These are phyloP conservation scores for Carallia brachiata DNA, from an alignment of 345 rosid species.

Conservation along the genomic window DNA sequence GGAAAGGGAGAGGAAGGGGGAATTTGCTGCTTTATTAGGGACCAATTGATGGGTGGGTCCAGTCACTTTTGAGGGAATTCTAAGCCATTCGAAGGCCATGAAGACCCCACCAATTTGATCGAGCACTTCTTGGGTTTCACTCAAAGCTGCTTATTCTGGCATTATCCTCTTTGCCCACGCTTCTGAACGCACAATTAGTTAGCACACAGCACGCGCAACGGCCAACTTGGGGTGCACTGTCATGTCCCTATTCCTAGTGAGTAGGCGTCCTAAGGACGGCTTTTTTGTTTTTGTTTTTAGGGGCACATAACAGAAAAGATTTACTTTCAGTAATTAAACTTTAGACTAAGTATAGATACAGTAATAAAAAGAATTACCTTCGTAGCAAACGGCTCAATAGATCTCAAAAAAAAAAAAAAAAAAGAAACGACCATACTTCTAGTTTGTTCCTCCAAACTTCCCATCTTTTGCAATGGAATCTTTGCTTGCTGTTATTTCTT, in stretches of 20 bases:
- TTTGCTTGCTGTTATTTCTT: not conserved
- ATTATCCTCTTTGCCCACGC: not conserved
- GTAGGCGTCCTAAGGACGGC: not conserved
- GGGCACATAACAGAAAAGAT: no score
- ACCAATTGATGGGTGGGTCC: not conserved
- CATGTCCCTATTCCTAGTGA: not conserved
- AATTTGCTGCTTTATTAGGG: no score
- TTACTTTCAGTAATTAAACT: no score
- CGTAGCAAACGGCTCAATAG: no score
- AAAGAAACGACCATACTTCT: not conserved
- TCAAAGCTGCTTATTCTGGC: constrained; percentile 14
- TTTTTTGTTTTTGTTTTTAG: not conserved
- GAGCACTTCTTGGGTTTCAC: constrained; percentile 24
- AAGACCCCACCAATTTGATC: not conserved
- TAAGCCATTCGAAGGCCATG: not conserved
- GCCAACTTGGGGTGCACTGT: not conserved
- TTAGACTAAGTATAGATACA: no score
- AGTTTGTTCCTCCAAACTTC: not conserved
- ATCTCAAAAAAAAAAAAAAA: no score
- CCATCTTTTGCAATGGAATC: not conserved
- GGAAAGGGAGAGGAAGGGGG: no score
- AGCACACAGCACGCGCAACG: constrained; percentile 6
- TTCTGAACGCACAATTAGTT: constrained; percentile 6
- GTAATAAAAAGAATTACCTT: no score
- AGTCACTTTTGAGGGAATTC: not conserved